Base-by-base conservation (phyloP, 371 early-diverging fungal genomes). In the Syncephalastrum contaminatum region DNA sequence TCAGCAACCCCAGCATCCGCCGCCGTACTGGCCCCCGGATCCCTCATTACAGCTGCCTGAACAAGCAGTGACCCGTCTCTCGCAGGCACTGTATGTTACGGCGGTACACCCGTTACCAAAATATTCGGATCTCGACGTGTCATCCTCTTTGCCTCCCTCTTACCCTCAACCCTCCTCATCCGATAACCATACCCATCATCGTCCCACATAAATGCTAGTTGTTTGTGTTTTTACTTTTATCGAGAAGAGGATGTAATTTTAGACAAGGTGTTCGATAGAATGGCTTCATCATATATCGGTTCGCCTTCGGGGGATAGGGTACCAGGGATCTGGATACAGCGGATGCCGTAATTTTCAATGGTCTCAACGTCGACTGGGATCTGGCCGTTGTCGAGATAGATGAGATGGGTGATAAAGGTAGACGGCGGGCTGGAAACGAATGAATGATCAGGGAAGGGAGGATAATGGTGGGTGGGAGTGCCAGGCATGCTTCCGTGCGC, bases 361-460 rank as follows among this genome's bases (percentile, higher is more conserved):
- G 72, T 67, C 41, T 59, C 56, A 3, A 76, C 72, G 59, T 88
- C 85, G 4, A 87, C 86, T 10, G 58, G 60, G 0, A 90, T 69
- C 25, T 49, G 63, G 15, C 60, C 56, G 19, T 67, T 85, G 47
- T 83, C 80, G 47, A 86, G 66, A 46, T 83, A 89, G 21, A 88
- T 63, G 51, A 89, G 40, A 60, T 88, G 88, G 2, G 88, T 88
- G 46, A 89, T 85, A 54, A 81, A 89, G 16, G 79, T 70, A 0
- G 67, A 61, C 10, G 88, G 86, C 16, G 81, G 80, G 48, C 73
- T 64, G 25, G 72, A 66, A 39, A 80, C 63, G 8, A 78, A 56
- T 14, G 73, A 58, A 36, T 53, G 60, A 13, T 58, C 58, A 18
- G 72, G 77, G 41, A 79, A 75, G 18, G 70, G 68, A 0, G 72